Evolutionary conservation across 768 basidiomycete species (phyloP).

Genomic region (Asterophora parasitica): DNA sequence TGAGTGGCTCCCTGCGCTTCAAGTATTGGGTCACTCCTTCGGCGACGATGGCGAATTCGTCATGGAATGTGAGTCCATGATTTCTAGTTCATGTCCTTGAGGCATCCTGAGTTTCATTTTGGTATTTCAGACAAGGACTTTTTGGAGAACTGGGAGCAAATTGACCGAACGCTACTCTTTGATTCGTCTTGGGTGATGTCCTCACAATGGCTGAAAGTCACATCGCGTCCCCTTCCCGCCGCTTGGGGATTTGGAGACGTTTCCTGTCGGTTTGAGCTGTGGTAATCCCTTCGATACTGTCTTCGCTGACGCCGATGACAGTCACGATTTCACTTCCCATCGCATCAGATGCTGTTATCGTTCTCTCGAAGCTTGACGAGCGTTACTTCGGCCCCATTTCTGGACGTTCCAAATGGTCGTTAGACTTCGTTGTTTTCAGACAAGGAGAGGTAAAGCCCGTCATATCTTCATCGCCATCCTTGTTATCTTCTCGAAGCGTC

Average conservation of each 20-base stretch:
- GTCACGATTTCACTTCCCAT: slow-evolving; percentile 31
- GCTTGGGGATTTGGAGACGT: slow-evolving; percentile 40
- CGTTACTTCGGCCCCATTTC: slow-evolving; percentile 30
- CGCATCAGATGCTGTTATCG: slow-evolving; percentile 28
- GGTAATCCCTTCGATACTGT: too few relatives aligned
- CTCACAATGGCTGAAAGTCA: slow-evolving; percentile 37
- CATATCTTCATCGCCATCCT: slow-evolving; percentile 15
- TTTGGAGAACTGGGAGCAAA: slow-evolving; percentile 31
- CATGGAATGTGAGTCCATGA: slow-evolving; percentile 42
- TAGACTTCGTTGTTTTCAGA: slow-evolving; percentile 35
- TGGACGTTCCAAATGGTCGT: slow-evolving; percentile 22
- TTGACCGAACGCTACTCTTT: slow-evolving; percentile 37
- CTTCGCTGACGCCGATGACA: slow-evolving; percentile 9
- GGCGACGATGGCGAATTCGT: slow-evolving; percentile 51
- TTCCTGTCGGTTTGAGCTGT: slow-evolving; percentile 30
- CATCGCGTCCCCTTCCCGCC: slow-evolving; percentile 18
- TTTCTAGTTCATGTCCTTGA: too few relatives aligned
- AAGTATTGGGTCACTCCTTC: slow-evolving; percentile 40
- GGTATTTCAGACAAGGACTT: slow-evolving; percentile 30
- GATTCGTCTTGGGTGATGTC: slow-evolving; percentile 35
- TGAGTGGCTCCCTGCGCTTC: slow-evolving; percentile 44
- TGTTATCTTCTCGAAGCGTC: slow-evolving; percentile 20
- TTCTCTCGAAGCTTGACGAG: slow-evolving; percentile 32
- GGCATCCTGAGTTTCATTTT: too few relatives aligned
- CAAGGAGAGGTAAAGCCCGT: slow-evolving; percentile 24